Conservation (phyloP, 108 stramenopile genomes). For the Aurantiochytrium sp. region DNA sequence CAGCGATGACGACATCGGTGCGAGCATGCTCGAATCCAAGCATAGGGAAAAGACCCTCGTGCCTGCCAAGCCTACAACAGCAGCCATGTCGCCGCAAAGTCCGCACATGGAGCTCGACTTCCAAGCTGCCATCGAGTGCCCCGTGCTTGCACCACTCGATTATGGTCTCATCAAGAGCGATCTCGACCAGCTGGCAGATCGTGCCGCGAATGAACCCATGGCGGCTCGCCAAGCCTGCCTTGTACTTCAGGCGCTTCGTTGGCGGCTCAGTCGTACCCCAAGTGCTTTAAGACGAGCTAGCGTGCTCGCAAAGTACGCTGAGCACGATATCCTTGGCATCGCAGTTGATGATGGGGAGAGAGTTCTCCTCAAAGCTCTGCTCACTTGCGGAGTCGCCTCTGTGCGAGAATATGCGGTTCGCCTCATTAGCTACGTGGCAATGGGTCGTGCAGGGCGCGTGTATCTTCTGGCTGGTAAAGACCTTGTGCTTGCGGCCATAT, state of each 20-base stretch:
- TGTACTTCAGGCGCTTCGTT: not conserved
- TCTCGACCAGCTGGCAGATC: not conserved
- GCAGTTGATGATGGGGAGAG: not conserved
- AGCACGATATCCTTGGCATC: not conserved
- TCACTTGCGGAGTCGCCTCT: not conserved
- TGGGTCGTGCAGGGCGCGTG: not conserved
- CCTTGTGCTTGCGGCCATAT: not conserved
- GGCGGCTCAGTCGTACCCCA: not conserved
- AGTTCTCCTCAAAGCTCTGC: not conserved
- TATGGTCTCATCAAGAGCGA: not conserved
- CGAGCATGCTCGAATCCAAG: too few species aligned
- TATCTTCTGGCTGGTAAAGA: not conserved
- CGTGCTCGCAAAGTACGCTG: not conserved
- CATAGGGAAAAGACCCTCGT: not conserved
- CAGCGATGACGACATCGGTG: too few species aligned
- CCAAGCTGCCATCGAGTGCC: not conserved
- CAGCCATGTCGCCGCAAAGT: not conserved
- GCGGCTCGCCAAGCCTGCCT: not conserved
- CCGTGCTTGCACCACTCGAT: not conserved
- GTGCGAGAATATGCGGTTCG: not conserved
- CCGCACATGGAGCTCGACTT: not conserved
- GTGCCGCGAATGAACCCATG: not conserved
- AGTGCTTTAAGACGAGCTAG: not conserved
- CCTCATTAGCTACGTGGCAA: not conserved
- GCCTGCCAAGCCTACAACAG: not conserved